Percentiles rank a stretch among this genome's conserved stretches.
Evolutionary conservation across 1,139 yeast genomes (phyloP).

Genomic region (Magnusiomyces fungicola): DNA sequence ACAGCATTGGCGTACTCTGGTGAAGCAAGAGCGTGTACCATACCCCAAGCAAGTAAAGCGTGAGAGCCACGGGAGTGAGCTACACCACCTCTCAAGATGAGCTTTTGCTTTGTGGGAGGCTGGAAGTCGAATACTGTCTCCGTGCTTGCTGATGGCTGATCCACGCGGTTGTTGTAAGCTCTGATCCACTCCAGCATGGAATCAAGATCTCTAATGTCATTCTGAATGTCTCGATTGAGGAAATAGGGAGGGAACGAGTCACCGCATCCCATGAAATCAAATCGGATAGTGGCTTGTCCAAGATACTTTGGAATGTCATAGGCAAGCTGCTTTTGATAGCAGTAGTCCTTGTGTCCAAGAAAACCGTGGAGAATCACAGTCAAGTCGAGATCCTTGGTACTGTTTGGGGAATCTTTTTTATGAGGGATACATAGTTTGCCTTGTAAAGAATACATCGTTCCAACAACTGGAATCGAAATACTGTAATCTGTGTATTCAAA

Average conservation of each 20-base stretch:
- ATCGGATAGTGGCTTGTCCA: conserved; percentile 8
- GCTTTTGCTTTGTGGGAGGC: background rate
- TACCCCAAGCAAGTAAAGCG: conserved; percentile 11
- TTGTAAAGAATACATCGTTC: background rate
- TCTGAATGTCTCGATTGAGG: conserved; percentile 4
- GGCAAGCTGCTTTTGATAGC: conserved; percentile 13
- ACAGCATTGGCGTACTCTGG: conserved; percentile 41
- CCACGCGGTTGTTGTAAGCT: background rate
- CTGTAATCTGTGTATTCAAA: background rate
- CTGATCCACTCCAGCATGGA: conserved; percentile 7
- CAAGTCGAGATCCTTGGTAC: background rate
- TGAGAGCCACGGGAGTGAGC: conserved; percentile 16
- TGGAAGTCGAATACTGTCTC: background rate
- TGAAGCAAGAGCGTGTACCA: conserved; percentile 41
- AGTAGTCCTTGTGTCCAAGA: conserved; percentile 16
- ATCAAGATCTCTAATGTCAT: conserved; percentile 12
- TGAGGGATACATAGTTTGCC: conserved; percentile 1
- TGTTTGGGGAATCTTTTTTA: background rate
- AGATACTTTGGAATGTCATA: conserved; percentile 1
- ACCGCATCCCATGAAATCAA: conserved; percentile 15
- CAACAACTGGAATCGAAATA: background rate
- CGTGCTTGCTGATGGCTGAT: background rate
- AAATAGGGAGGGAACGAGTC: conserved; percentile 9
- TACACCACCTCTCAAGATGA: conserved; percentile 4
- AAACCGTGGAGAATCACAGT: conserved; percentile 14